Base-by-base conservation (phyloP, 768 basidiomycete species). In the Mycena olivaceomarginata region DNA sequence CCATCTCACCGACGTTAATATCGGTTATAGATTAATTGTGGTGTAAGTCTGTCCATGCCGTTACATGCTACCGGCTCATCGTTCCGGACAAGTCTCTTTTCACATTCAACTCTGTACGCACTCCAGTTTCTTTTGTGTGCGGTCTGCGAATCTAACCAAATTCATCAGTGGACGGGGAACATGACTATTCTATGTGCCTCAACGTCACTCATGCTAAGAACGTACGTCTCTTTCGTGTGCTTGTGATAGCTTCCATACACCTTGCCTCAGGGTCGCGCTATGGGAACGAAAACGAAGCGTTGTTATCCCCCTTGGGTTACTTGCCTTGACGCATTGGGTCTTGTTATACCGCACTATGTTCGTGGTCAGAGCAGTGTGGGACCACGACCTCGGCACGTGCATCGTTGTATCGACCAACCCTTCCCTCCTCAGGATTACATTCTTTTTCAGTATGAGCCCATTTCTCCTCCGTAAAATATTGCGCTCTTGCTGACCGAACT, bases 311-410 rank as follows among this genome's bases (percentile, higher is more conserved):
- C 88, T 95, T 53, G 87, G 89, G 31, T 74, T 90, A 25, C 86
- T 94, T 15, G 92, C 91, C 77, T 78, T 93, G 41, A 92, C 88
- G 2, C 94, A 94, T 75, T 94, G 93, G 93, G 89, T 86, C 2
- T 86, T 95, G 46, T 85, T 95, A 25, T 93, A 92, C 76, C 91
- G 94, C 41, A 92, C 92, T 16, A 93, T 94, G 92, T 92, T 94
- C 82, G 89, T 94, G 43, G 91, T 95, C 41, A 83, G 87, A 13
- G 92, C 93, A 0, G 80, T 85, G 46, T 93, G 93, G 91, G 88
- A 90, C 41, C 80, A 86, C 13, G 40, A 65, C n/a, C 74, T 72
- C 3, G 72, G 82, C 25, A 77, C 85, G 1, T 95, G 94, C 76
- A 83, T 88, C 51, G 91, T 95, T 60, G 85, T 83, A 40, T 86